Conservation (phyloP, 257 asterid species). For the Lycium barbarum region DNA sequence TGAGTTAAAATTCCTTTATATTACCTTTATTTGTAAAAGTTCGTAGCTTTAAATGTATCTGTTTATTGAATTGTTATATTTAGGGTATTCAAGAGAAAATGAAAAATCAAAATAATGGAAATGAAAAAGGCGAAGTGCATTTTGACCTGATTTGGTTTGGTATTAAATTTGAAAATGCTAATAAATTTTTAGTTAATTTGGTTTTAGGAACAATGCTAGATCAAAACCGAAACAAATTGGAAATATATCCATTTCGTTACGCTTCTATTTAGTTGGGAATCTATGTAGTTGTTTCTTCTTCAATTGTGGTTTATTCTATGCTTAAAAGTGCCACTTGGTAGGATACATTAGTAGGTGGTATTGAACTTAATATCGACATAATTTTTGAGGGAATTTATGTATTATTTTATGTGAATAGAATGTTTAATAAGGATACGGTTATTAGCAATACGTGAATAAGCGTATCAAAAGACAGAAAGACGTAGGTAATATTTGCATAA, state of each 20-base stretch:
- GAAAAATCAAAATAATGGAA: not conserved
- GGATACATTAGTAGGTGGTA: not conserved
- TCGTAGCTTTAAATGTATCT: not conserved
- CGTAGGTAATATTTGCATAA: not conserved
- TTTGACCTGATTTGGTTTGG: not conserved
- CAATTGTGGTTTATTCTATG: not conserved
- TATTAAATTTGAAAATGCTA: not conserved
- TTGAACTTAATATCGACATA: too few relatives aligned
- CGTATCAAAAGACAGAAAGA: not conserved
- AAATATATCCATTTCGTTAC: not conserved
- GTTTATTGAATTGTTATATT: not conserved
- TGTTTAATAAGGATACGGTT: too few relatives aligned
- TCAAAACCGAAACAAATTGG: not conserved
- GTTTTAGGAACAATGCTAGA: not conserved
- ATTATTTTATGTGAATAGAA: too few relatives aligned
- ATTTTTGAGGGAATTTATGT: too few relatives aligned
- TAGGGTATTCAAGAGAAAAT: not conserved
- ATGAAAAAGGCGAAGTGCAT: too few relatives aligned
- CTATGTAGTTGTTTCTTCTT: not conserved
- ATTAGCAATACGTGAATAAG: not conserved
- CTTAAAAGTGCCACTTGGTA: not conserved
- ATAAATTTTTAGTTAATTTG: not conserved
- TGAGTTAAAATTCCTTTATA: conserved; percentile 39
- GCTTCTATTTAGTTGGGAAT: not conserved
- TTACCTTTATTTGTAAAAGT: not conserved